These are phyloP conservation scores for Trypanosoma avium DNA, from an alignment of 208 protist genomes.

Conservation along the genomic window DNA sequence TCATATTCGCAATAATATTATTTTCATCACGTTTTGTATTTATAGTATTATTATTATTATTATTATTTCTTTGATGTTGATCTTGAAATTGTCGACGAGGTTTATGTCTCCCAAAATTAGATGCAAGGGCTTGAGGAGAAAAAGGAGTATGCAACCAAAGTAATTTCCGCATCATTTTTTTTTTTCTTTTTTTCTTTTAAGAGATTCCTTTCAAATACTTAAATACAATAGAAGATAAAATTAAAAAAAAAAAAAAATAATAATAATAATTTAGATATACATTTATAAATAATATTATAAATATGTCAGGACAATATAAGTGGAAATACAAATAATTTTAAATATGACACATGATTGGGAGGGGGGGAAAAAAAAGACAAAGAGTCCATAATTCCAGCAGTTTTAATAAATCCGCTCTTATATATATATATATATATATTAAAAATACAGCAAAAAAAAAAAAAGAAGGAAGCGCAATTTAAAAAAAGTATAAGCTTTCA, in stretches of 20 bases:
- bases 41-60: background rate
- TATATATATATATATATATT: constrained; percentile 15
- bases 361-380: constrained; percentile 5
- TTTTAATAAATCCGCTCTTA: constrained; percentile 3
- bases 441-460: background rate
- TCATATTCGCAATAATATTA: background rate
- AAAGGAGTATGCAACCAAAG: constrained; percentile 3
- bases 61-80: background rate
- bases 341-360: too few species aligned
- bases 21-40: background rate
- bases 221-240: background rate
- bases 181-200: too few species aligned
- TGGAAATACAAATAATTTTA: too few species aligned
- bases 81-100: background rate
- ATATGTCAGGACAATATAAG: too few species aligned
- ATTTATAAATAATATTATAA: too few species aligned
- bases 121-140: constrained; percentile 9
- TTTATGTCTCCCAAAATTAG: constrained; percentile 1
- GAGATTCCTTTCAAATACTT: too few species aligned
- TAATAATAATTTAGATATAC: too few species aligned
- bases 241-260: background rate
- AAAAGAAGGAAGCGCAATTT: background rate
- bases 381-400: background rate
- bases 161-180: background rate
- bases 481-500: background rate